A percentile compares a stretch with the other conserved stretches of the same genome.
Conservation (phyloP, 1,284 basidiomycete genomes). For the Pyrrhoderma noxium region DNA sequence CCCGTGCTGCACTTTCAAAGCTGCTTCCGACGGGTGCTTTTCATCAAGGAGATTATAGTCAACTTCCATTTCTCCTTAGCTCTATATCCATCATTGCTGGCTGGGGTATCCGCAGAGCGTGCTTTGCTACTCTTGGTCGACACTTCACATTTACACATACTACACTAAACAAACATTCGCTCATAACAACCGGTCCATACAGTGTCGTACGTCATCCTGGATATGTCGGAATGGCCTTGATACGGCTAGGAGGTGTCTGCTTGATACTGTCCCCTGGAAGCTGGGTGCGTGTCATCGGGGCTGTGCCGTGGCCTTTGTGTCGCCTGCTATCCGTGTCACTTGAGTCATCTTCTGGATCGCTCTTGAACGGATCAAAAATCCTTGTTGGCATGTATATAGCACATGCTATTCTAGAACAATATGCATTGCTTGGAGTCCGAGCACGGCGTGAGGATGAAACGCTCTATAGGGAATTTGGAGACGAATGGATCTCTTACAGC, state of each 20-base stretch:
- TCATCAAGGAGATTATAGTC: background rate
- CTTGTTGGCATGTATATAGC: background rate
- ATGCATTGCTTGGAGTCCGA: conserved; percentile 2
- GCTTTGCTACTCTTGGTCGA: conserved; percentile 5
- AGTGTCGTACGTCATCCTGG: conserved; percentile 9
- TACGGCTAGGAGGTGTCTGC: conserved; percentile 5
- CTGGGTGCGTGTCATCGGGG: background rate
- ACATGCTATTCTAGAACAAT: background rate
- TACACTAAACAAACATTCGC: background rate
- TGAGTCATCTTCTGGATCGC: background rate
- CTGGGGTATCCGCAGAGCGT: conserved; percentile 5
- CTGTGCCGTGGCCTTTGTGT: background rate
- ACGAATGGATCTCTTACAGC: conserved; percentile 16
- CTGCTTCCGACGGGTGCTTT: background rate
- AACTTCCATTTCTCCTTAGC: background rate
- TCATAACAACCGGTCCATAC: conserved; percentile 10
- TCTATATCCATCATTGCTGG: conserved; percentile 1
- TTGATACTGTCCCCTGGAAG: background rate
- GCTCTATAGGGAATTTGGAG: conserved; percentile 15
- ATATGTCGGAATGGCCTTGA: conserved; percentile 2
- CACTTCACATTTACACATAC: conserved; percentile 5
- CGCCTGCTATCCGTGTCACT: background rate
- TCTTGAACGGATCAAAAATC: background rate
- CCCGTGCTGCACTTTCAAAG: background rate
- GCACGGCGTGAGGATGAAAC: conserved; percentile 15